A percentile compares a stretch with the other conserved stretches of the same genome.
Evolutionary conservation across 1,284 basidiomycete genomes (phyloP).

Genomic region (Rhodofomes roseus): DNA sequence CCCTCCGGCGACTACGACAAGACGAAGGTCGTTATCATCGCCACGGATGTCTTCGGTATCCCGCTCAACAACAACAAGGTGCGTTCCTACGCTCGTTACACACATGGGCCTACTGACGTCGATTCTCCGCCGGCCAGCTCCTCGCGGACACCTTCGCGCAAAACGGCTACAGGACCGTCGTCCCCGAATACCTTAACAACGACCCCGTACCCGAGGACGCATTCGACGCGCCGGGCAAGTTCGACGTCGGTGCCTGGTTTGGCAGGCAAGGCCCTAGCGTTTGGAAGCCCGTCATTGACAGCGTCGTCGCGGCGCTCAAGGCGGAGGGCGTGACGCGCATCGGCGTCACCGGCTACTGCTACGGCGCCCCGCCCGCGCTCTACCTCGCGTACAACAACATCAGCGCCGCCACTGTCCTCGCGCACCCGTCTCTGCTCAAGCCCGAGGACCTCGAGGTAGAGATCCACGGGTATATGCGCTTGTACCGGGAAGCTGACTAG

Average conservation of each 20-base stretch:
- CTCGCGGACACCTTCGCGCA: slow-evolving; percentile 52
- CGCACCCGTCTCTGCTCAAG: slow-evolving; percentile 71
- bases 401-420: slow-evolving; percentile 48
- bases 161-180: slow-evolving; percentile 45
- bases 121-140: slow-evolving; percentile 22
- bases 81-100: slow-evolving; percentile 5
- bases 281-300: slow-evolving; percentile 49
- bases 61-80: slow-evolving; percentile 51
- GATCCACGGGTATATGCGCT: not conserved
- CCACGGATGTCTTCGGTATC: slow-evolving; percentile 66
- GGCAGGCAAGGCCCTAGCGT: slow-evolving; percentile 37
- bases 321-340: slow-evolving; percentile 53
- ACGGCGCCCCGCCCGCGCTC: slow-evolving; percentile 49
- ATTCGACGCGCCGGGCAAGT: slow-evolving; percentile 20
- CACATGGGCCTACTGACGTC: not conserved
- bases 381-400: slow-evolving; percentile 62
- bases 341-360: slow-evolving; percentile 66
- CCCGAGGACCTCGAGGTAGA: slow-evolving; percentile 54
- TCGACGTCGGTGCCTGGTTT: slow-evolving; percentile 50
- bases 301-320: slow-evolving; percentile 55
- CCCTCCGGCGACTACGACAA: slow-evolving; percentile 46
- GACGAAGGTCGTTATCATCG: slow-evolving; percentile 53
- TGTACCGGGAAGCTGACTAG: not conserved
- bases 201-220: slow-evolving; percentile 32
- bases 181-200: slow-evolving; percentile 42